Conservation (phyloP, 306 rosid genomes). For the Heteromeles arbutifolia region DNA sequence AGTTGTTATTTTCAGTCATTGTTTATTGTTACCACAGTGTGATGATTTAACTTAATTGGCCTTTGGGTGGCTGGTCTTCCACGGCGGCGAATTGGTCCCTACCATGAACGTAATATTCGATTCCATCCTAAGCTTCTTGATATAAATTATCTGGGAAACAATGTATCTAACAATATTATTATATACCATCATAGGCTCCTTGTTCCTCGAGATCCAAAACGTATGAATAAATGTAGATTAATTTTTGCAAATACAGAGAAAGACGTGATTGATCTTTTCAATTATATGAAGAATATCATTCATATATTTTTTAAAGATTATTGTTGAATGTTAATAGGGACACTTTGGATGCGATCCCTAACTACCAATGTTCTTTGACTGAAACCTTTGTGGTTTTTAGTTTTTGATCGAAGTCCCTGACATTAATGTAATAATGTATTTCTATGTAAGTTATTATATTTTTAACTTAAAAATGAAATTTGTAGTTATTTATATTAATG, state of each 20-base stretch:
- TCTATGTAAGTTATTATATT: no score
- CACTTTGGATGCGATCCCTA: no score
- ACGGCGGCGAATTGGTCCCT: conserved; percentile 6
- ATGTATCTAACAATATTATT: not conserved
- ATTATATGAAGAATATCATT: not conserved
- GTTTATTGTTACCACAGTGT: not conserved
- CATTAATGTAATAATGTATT: no score
- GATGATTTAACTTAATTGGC: not conserved
- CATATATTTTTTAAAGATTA: no score
- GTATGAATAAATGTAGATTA: not conserved
- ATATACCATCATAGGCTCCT: not conserved
- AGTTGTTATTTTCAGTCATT: not conserved
- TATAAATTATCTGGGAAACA: not conserved
- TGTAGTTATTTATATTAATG: no score
- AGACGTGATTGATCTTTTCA: not conserved
- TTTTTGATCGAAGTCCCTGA: no score
- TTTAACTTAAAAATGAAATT: no score
- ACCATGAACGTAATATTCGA: not conserved
- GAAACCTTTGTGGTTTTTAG: no score
- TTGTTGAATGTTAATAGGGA: no score
- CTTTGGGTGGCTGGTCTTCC: not conserved
- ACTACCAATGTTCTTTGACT: no score
- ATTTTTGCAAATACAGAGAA: not conserved
- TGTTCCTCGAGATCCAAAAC: not conserved
- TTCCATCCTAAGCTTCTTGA: not conserved